A percentile compares a stretch with the other conserved stretches of the same genome.
Evolutionary conservation across 129 eudicot species (phyloP).

Genomic region (Ambrosia artemisiifolia): DNA sequence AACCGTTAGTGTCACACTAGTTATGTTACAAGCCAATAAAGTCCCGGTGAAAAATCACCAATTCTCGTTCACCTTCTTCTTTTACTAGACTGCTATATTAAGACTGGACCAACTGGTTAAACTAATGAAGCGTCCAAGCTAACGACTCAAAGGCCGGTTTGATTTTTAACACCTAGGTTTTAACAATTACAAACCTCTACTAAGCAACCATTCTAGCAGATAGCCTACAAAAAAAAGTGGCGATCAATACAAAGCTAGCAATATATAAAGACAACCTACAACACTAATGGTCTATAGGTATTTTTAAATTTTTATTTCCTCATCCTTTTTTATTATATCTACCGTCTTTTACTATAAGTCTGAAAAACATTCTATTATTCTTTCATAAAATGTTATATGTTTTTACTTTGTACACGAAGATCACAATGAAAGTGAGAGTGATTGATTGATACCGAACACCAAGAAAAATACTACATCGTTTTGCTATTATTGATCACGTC

Average conservation of each 20-base stretch:
- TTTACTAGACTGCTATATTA: background rate
- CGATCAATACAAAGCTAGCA: background rate
- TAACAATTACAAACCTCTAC: background rate
- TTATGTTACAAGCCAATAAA: no score
- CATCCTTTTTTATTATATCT: no score
- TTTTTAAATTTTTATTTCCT: background rate
- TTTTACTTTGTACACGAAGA: background rate
- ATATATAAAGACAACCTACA: background rate
- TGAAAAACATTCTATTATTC: background rate
- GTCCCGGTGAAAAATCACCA: no score
- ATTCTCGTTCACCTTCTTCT: background rate
- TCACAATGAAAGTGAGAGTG: constrained; percentile 14
- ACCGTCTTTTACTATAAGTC: background rate
- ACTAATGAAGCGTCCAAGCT: no score
- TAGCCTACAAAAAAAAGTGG: background rate
- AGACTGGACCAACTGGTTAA: background rate
- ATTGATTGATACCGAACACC: constrained; percentile 4
- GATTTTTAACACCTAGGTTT: background rate
- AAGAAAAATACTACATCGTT: background rate
- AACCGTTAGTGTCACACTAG: no score
- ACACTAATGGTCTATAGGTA: background rate
- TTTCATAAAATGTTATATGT: background rate
- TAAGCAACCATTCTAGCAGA: background rate
- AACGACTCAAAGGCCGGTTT: background rate
- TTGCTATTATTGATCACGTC: constrained; percentile 2